Evolutionary conservation across 2,329 filamentous ascomycete genomes (phyloP).

Genomic region (Diaporthe ampelina): DNA sequence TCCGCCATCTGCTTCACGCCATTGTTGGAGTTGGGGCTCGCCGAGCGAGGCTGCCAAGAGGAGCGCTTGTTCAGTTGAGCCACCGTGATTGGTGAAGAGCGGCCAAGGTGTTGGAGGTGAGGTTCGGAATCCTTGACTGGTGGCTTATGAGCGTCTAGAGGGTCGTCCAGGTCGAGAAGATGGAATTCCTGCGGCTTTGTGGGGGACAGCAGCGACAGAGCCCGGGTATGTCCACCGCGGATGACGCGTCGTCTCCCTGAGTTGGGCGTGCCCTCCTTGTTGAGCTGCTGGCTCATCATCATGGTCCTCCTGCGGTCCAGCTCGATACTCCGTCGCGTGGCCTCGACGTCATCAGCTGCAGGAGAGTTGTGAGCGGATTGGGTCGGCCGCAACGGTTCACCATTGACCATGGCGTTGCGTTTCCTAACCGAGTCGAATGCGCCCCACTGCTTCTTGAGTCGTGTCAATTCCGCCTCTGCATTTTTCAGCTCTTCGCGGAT

Average conservation of each 20-base stretch:
- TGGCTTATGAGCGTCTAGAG: conserved; percentile 58
- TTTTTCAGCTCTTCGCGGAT: conserved; percentile 88
- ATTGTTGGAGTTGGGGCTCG: conserved; percentile 54
- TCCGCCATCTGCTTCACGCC: conserved; percentile 84
- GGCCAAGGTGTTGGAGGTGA: conserved; percentile 49
- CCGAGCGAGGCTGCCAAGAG: conserved; percentile 69
- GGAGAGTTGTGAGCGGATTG: conserved; percentile 42
- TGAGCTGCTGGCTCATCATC: conserved; percentile 63
- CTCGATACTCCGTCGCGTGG: conserved; percentile 67
- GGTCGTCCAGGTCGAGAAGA: conserved; percentile 59
- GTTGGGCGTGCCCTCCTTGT: conserved; percentile 54
- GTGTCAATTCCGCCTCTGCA: conserved; percentile 82
- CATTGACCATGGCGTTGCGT: conserved; percentile 75
- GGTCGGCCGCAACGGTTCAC: conserved; percentile 69
- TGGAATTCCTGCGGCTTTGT: conserved; percentile 62
- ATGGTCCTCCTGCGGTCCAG: conserved; percentile 81
- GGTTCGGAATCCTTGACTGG: conserved; percentile 50
- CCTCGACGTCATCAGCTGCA: conserved; percentile 49
- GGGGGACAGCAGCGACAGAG: conserved; percentile 86
- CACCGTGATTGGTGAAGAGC: conserved; percentile 51
- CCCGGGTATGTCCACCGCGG: conserved; percentile 73
- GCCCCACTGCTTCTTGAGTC: conserved; percentile 88
- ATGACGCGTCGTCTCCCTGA: conserved; percentile 74
- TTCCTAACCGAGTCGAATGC: conserved; percentile 83
- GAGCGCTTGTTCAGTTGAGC: conserved; percentile 66